Conservation (phyloP, 805 yeast genomes). For the Yarrowia deformans region DNA sequence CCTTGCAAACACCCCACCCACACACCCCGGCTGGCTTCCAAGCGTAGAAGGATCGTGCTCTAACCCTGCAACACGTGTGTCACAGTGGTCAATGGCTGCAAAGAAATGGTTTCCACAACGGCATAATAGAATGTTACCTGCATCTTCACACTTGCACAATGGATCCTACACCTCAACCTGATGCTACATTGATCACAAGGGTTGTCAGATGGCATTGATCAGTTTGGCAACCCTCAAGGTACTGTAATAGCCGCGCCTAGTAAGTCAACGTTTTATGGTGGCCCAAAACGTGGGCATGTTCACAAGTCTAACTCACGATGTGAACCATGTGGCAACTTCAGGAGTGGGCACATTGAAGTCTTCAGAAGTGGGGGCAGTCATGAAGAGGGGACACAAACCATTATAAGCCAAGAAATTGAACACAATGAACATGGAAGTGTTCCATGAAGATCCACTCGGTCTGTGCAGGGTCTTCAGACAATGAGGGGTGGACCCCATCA, state of each 20-base stretch:
- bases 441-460: neutral
- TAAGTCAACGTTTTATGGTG: neutral
- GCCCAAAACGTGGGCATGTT: neutral
- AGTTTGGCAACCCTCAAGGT: no score
- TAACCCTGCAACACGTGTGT: no score
- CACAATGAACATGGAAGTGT: neutral
- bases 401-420: neutral
- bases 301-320: neutral
- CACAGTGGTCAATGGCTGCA: no score
- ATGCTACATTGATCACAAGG: neutral
- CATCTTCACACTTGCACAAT: no score
- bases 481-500: neutral
- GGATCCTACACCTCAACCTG: neutral
- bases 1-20: no score
- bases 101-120: no score
- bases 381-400: neutral
- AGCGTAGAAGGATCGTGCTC: no score
- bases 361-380: neutral
- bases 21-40: no score
- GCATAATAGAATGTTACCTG: no score
- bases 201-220: neutral
- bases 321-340: neutral
- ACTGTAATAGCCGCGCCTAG: neutral
- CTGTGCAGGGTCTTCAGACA: slow-evolving; percentile 15
- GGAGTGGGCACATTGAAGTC: no score